Base-by-base conservation (phyloP, 2,329 filamentous ascomycete genomes). In the Fusarium illudens region DNA sequence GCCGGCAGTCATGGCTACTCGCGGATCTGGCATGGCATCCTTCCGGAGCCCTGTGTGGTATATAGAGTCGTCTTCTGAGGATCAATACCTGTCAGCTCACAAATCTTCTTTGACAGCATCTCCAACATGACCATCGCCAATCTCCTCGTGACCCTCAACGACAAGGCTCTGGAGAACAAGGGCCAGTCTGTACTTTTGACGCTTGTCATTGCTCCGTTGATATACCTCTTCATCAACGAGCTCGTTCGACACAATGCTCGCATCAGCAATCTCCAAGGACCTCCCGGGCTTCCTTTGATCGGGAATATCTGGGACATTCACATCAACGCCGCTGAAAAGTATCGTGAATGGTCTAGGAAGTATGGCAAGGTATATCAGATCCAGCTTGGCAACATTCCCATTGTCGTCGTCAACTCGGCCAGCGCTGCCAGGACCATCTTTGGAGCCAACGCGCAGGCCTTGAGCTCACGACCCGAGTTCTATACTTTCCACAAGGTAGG, bases 401-500 rank as follows among this genome's bases (percentile, higher is more conserved):
- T 87, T 13, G 80, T 88, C 3, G 81, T 88, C 10, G 81, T 88
- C 46, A 88, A 88, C 70, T 84, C 83, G 6, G 84, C 85, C 1
- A 81, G 81, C 1, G 76, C 84, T 3, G 85, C 85, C 1, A 83
- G 81, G 60, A 75, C 78, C 10, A 76, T 88, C 7, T 86, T 88
- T 62, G 81, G 82, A 3, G 79, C 84, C 11, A 84, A 87, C 70
- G 80, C 83, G 0, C 84, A 87, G 65, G 84, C 86, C 0, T 73
- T 87, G 52, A 85, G 82, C 58, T 87, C 85, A 0, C 76, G 86
- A 17, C 86, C 86, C 0, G 84, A 86, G 64, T 85, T 87, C 54
- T 87, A 88, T 74, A 87, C 85, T 1, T 87, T 88, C 56, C 86
- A 88, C 71, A 87, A 86, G 76, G 85, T 85, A 12, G 20, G 58